A percentile compares a stretch with the other conserved stretches of the same genome.
Evolutionary conservation across 148 eudicot species (phyloP).

Genomic region (Silene uniflora): DNA sequence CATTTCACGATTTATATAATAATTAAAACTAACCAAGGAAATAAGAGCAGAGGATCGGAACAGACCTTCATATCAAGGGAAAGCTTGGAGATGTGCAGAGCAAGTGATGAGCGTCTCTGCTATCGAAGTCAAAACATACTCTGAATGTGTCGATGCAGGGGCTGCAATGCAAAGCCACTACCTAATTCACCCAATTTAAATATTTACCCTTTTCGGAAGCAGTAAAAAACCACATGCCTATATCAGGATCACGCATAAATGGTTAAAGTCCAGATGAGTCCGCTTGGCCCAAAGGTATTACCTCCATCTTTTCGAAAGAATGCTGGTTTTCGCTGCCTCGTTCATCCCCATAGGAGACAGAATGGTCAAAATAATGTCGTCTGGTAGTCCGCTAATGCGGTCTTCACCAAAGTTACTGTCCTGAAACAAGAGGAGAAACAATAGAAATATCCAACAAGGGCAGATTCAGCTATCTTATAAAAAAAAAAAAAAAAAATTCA

Average conservation of each 20-base stretch:
- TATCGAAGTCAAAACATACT: conserved; percentile 4
- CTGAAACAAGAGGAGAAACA: conserved; percentile 2
- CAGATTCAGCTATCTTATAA: too few relatives aligned
- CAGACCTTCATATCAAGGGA: conserved; percentile 1
- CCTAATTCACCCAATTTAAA: conserved; percentile 14
- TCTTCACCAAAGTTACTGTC: background rate
- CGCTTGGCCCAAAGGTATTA: conserved; percentile 3
- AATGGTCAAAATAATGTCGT: conserved; percentile 9
- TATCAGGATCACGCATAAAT: background rate
- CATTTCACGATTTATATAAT: too few relatives aligned
- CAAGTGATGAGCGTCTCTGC: background rate
- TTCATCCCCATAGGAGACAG: conserved; percentile 10
- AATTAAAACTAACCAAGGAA: background rate
- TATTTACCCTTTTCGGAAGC: background rate
- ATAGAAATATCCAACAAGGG: too few relatives aligned
- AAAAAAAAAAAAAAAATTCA: too few relatives aligned
- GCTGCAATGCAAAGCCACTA: conserved; percentile 6
- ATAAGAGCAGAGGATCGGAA: background rate
- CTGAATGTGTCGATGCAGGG: conserved; percentile 10
- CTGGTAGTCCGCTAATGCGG: conserved; percentile 8
- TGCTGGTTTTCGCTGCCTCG: conserved; percentile 18
- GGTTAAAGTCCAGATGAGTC: conserved; percentile 7
- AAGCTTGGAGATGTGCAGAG: background rate
- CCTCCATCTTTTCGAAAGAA: conserved; percentile 22
- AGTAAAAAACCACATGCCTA: background rate